Conservation (phyloP, 2,329 filamentous ascomycete genomes). For the Aureobasidium sp. region DNA sequence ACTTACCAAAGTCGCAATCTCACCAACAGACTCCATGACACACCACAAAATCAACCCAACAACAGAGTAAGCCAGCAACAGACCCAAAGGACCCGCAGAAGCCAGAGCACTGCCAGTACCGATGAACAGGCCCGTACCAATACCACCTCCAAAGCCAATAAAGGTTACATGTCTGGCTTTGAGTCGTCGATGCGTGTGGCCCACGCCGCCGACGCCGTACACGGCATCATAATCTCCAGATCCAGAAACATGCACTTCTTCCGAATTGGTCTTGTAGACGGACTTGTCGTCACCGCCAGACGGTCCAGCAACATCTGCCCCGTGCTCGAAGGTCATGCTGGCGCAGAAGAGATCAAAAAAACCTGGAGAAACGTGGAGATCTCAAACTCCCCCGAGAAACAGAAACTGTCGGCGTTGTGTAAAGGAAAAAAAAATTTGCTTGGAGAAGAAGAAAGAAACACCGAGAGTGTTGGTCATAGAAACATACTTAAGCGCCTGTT, state of each 20-base stretch:
- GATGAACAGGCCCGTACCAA: slow-evolving; percentile 49
- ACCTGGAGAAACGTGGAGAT: slow-evolving; percentile 2
- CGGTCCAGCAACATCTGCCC: slow-evolving; percentile 4
- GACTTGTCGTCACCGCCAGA: slow-evolving; percentile 5
- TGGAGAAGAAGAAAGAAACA: too few species aligned
- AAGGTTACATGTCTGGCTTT: slow-evolving; percentile 22
- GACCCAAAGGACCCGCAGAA: slow-evolving; percentile 42
- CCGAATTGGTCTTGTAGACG: slow-evolving; percentile 1
- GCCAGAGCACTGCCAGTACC: slow-evolving; percentile 43
- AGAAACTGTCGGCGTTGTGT: neutral
- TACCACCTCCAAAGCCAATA: slow-evolving; percentile 20
- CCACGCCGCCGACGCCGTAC: slow-evolving; percentile 20
- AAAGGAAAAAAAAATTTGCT: neutral
- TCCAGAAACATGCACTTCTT: slow-evolving; percentile 6
- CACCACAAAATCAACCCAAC: slow-evolving; percentile 30
- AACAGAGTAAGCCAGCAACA: slow-evolving; percentile 41
- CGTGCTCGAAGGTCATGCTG: slow-evolving; percentile 11
- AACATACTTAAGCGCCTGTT: too few species aligned
- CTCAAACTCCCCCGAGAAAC: neutral
- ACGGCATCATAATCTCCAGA: slow-evolving; percentile 11
- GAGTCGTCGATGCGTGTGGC: slow-evolving; percentile 20
- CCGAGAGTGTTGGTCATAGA: neutral
- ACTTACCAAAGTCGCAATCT: slow-evolving; percentile 30
- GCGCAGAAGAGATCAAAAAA: neutral
- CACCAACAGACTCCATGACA: slow-evolving; percentile 32